Evolutionary conservation across 805 yeast species (phyloP), one percentile per base, ranked within the genome.

Genomic region (Komagataella phaffii): DNA sequence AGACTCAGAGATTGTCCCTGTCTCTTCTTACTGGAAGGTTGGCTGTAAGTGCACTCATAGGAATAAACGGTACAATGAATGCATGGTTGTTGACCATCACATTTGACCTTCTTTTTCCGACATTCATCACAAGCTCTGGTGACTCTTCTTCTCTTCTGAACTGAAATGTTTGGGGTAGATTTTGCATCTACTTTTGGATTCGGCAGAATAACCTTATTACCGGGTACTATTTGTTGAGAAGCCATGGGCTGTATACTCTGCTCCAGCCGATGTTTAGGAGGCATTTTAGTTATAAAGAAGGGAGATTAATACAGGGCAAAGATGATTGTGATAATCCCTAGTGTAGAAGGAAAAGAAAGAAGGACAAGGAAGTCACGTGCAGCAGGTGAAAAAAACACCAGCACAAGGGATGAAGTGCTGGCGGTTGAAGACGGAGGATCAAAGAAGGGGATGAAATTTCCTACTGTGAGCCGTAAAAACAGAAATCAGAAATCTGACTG

Each of bases 51-150:
- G 66, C 96, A 88, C 53, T 79, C 84, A 64, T 85, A 86, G 18
- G 87, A 80, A 66, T 88, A 89, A 1, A 88, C 96, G 1, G 96
- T 85, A 62, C 96, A 88, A 63, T 82, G 88, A 36, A 79, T 76
- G 63, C 95, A 85, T 1, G 91, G 93, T 58, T 77, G 83, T 58
- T 76, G 75, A 3, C 91, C 93, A 62, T 84, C 89, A 65, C 95
- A 85, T 61, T 83, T 81, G 55, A 84, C 87, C 61, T 85, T 85
- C 65, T 83, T 84, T 64, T 75, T 77, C 18, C 91, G 73, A 49
- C 93, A 85, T 56, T 77, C 80, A 58, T 81, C 85, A 60, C 93
- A 85, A 2, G 93, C 93, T 51, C 87, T 67, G 1, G 85, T 77
- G 44, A 83, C 90, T 52, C 90, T 67, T 57, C 79, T 70, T 36